Percentiles rank a stretch among this genome's conserved stretches.
These are phyloP conservation scores for sunflower (Helianthus annuus) DNA, from an alignment of 129 eudicot species.

Conservation along the genomic window DNA sequence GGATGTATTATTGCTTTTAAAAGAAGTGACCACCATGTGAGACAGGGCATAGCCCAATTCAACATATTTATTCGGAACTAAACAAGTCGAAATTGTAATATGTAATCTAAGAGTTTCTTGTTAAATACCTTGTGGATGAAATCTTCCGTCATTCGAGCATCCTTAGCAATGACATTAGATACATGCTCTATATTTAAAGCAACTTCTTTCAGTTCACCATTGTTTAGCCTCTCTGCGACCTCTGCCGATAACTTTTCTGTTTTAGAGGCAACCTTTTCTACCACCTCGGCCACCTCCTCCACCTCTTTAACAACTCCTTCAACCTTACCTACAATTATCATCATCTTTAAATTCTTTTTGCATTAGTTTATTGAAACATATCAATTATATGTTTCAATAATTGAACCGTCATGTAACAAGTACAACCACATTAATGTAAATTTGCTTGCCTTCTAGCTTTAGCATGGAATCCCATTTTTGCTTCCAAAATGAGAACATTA, in stretches of 20 bases:
- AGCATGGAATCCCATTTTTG: slow-evolving; percentile 47
- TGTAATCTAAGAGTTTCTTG: background rate
- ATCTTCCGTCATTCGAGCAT: slow-evolving; percentile 49
- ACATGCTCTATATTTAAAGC: slow-evolving; percentile 50
- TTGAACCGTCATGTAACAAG: background rate
- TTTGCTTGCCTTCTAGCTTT: slow-evolving; percentile 55
- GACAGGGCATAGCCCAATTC: background rate
- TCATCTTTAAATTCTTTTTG: background rate
- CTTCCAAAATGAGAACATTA: slow-evolving; percentile 52
- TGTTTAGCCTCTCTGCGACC: slow-evolving; percentile 54
- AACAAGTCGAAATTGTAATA: background rate
- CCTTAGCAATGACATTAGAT: slow-evolving; percentile 47
- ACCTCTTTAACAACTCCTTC: slow-evolving; percentile 54
- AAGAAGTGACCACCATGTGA: background rate
- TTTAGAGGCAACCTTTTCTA: slow-evolving; percentile 59
- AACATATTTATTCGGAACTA: background rate
- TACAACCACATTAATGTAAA: background rate
- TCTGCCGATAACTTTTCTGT: slow-evolving; percentile 53
- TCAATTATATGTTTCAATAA: too few species aligned
- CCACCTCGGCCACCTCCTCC: slow-evolving; percentile 58
- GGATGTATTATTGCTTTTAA: background rate
- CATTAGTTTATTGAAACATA: slow-evolving; percentile 1
- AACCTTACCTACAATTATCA: slow-evolving; percentile 43
- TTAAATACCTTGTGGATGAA: slow-evolving; percentile 58
- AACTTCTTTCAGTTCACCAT: slow-evolving; percentile 50